Evolutionary conservation across 2,329 filamentous ascomycete species (phyloP), one percentile per base, ranked within the genome.

Genomic region (Sporothrix phasma): DNA sequence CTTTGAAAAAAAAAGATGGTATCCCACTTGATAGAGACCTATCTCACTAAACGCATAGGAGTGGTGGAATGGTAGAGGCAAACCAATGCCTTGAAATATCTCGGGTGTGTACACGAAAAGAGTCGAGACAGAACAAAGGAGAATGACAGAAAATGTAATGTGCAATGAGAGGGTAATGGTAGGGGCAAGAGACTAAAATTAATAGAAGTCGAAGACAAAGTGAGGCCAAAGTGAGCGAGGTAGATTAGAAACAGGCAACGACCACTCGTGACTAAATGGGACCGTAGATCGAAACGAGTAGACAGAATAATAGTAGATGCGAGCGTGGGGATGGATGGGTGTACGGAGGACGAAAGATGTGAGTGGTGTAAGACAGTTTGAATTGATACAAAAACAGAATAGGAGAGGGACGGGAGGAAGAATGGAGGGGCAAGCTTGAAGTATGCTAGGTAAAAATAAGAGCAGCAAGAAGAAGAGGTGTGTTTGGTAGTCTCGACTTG

Each of bases 1-100:
- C 89, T 81, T 94, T 88, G 65, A 90, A 80, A 76, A 81, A 95
- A 76, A 90, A 93, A 71, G 82, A 76, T 80, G 89, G 89, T 90
- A 95, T 95, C 79, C 81, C 80, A 81, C 76, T 78, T 69, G 73
- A 64, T 46, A 43, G 51, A 63, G 51, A 58, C 41, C 46, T 62
- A 51, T 58, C 22, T 41, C 41, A 63, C 41, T 49, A 29, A 59
- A 58, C 26, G 46, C 46, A 54, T 41, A 45, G 47, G 8, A 37
- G 41, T 31, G 41, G 29, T 10, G 6, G 51, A 19, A 58, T n/a
- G 39, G 24, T 26, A 46, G 15, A 41, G 5, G 15, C 3, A 45
- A 43, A 7, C 8, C 7, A 46, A 45, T 34, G 31, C 34, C 3
- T 3, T 13, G 3, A 39, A 7, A 10, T 34, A 46, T 19, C 10